Evolutionary conservation across 257 asterid genomes (phyloP), one percentile per base, ranked within the genome.

Genomic region (Cynanchum wilfordii): DNA sequence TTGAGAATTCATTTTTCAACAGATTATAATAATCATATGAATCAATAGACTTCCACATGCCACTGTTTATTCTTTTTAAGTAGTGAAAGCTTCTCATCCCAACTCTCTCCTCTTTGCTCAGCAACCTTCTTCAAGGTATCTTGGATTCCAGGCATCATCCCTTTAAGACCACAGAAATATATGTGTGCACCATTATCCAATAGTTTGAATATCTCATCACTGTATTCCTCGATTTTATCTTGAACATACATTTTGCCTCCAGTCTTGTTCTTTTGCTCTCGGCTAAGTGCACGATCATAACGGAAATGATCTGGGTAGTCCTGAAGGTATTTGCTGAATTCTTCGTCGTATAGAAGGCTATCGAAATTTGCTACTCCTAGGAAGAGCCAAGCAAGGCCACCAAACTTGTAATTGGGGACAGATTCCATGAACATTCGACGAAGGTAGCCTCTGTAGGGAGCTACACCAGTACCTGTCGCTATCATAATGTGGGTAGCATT

Each of bases 131-230:
- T 94, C 80, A 94, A 76, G 8, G 99, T 94, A 13, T 87, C 99
- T 66, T 94, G 99, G 75, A 94, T 94, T 70, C 99, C 99, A 0
- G 95, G 96, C 98, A 94, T 94, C 99, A 94, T 94, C 66, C 99
- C 99, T 75, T 90, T 91, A 40, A 94, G 91, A 83, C 97, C 99
- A 40, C 98, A 94, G 84, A 94, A 94, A 79, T 94, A 94, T 24
- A 91, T 89, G 81, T 94, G 98, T 2, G 97, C 97, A 68, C 99
- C 98, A 3, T 78, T 73, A 52, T 94, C 99, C 84, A 94, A 79
- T 44, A 94, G 90, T 45, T 87, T 85, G 89, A 94, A 94, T 49
- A 94, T 85, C 77, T 91, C 97, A 15, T 89, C 93, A 19, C 98
- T 91, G 84, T 94, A 91, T 83, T 94, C 99, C 77, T 94, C 98